These are phyloP conservation scores for Diplosphaera chodatii DNA, from an alignment of 139 green algal species.

Conservation along the genomic window DNA sequence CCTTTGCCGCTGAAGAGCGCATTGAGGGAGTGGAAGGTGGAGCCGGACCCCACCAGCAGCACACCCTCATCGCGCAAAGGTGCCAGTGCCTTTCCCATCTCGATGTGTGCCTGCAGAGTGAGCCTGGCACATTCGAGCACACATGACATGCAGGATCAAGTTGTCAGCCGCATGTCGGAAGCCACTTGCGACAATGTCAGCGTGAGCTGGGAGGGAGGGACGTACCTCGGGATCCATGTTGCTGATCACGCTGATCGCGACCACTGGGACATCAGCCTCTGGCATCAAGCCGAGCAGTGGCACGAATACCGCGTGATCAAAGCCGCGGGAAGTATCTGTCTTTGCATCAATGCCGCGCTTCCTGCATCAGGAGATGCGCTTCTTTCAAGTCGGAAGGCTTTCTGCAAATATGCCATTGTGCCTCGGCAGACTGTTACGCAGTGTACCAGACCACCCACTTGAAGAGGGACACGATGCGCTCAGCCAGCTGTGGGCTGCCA, in stretches of 20 bases:
- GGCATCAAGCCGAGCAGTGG: conserved; percentile 65
- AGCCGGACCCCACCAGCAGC: conserved; percentile 56
- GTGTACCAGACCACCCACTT: too few species aligned
- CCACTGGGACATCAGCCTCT: conserved; percentile 51
- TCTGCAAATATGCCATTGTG: too few species aligned
- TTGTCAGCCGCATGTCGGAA: too few species aligned
- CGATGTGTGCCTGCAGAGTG: conserved; percentile 32
- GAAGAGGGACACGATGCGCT: conserved; percentile 37
- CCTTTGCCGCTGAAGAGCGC: conserved; percentile 3
- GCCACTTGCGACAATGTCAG: too few species aligned
- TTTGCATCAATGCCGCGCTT: conserved; percentile 28
- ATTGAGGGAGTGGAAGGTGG: conserved; percentile 59
- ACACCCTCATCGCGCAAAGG: conserved; percentile 68
- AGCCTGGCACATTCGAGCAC: too few species aligned
- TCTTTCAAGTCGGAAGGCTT: too few species aligned
- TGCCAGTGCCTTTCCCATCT: conserved; percentile 56
- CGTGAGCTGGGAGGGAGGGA: too few species aligned
- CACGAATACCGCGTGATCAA: conserved; percentile 76
- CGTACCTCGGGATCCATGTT: conserved; percentile 30
- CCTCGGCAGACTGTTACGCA: too few species aligned
- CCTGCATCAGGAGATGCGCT: conserved; percentile 2
- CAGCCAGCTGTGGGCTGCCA: conserved; percentile 44
- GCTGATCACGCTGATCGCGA: conserved; percentile 51
- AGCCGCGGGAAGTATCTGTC: conserved; percentile 38
- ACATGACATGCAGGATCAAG: too few species aligned